Percentiles rank a stretch among this genome's conserved stretches.
phyloP scores from a whole-genome alignment of 148 eudicot genomes.

The Arctostaphylos glauca region DNA sequence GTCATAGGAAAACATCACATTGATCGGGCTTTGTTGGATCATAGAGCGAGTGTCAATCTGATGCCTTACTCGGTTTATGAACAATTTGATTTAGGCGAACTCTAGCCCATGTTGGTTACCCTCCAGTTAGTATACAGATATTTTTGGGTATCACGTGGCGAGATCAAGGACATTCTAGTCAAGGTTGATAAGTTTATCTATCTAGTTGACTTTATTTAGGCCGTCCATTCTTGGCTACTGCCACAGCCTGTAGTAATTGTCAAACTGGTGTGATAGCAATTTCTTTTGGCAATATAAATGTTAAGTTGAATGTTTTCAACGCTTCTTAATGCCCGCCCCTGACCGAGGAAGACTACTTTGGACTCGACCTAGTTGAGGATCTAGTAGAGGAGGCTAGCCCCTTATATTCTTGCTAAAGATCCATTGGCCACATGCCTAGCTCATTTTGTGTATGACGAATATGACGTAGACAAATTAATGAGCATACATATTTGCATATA shows the following conservation, averaged over 20 bases:
- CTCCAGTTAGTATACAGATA: not conserved
- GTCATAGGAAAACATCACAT: not conserved
- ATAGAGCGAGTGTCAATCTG: not conserved
- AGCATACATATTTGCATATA: no score
- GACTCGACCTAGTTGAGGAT: not conserved
- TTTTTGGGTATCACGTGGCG: not conserved
- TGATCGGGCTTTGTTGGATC: not conserved
- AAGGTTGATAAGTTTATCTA: not conserved
- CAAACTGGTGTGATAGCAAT: no score
- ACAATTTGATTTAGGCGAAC: not conserved
- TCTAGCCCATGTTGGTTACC: not conserved
- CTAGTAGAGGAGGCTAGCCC: not conserved
- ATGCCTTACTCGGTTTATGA: not conserved
- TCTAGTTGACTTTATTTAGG: not conserved
- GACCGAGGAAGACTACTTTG: not conserved
- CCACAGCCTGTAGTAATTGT: no score
- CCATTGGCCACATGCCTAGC: no score
- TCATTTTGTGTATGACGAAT: no score
- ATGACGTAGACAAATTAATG: no score
- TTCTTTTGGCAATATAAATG: not conserved
- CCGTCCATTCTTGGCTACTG: not conserved
- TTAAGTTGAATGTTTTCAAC: not conserved
- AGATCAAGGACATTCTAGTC: not conserved
- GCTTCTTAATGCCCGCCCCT: not conserved
- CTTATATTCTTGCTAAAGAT: no score